These are phyloP conservation scores for Apiotrichum laibachii DNA, from an alignment of 1,284 basidiomycete genomes.

Conservation along the genomic window DNA sequence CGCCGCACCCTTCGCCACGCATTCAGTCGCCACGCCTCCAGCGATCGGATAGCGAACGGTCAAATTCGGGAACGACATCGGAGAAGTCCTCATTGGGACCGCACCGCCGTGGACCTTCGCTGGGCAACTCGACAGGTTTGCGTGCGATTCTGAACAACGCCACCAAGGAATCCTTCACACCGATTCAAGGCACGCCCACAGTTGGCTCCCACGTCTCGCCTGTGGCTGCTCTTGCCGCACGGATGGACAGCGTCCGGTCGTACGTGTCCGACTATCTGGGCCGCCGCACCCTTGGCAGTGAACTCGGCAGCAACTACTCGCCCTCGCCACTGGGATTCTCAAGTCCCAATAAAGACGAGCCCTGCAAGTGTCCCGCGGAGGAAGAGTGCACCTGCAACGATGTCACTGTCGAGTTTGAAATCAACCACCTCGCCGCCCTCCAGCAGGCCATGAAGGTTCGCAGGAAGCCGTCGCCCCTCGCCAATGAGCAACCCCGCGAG, in stretches of 20 bases:
- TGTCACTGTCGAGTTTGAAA: neutral
- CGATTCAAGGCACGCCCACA: neutral
- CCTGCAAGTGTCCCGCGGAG: neutral
- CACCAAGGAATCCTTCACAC: neutral
- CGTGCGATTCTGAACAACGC: neutral
- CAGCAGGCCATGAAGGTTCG: neutral
- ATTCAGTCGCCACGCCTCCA: neutral
- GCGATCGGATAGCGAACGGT: neutral
- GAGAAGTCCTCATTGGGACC: neutral
- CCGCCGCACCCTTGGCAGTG: constrained; percentile 33
- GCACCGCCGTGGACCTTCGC: neutral
- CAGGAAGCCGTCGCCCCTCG: neutral
- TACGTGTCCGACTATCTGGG: constrained; percentile 16
- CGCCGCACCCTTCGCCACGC: constrained; percentile 3
- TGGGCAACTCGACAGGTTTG: neutral
- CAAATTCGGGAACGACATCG: neutral
- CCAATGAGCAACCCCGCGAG: neutral
- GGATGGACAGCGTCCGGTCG: constrained; percentile 20
- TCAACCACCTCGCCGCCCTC: too few relatives aligned
- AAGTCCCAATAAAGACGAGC: neutral
- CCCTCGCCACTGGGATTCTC: neutral
- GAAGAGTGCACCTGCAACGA: neutral
- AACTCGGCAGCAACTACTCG: constrained; percentile 20
- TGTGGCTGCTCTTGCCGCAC: neutral
- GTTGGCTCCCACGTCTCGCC: neutral